Evolutionary conservation across 768 basidiomycete genomes (phyloP).

Genomic region (Rhodotorula taiwanensis): DNA sequence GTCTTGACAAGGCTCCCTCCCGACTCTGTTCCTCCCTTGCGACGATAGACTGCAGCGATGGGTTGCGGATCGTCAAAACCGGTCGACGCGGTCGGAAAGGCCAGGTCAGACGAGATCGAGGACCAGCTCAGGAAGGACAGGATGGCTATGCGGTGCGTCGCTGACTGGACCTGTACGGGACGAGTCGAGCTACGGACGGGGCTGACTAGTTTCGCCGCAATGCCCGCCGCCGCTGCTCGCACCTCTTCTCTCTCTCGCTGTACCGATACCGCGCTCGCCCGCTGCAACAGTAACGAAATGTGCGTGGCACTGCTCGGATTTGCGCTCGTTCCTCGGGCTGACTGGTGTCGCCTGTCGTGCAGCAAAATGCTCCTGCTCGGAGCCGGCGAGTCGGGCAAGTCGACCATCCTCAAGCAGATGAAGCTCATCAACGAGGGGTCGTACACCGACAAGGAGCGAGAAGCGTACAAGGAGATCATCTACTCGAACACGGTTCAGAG

Average conservation of each 20-base stretch:
- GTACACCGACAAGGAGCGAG: constrained; percentile 79
- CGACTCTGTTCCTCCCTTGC: too few species aligned
- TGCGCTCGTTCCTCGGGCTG: background rate
- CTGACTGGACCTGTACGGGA: too few species aligned
- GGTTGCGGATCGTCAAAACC: constrained; percentile 42
- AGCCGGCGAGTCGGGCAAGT: constrained; percentile 95
- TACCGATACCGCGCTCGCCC: constrained; percentile 56
- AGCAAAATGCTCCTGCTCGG: constrained; percentile 87
- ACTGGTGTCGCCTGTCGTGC: background rate
- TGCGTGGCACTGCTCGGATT: background rate
- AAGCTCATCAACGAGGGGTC: constrained; percentile 89
- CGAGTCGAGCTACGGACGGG: background rate
- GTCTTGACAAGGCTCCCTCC: too few species aligned
- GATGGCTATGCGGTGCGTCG: constrained; percentile 51
- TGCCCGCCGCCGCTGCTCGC: background rate
- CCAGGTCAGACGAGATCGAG: constrained; percentile 83
- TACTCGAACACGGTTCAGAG: constrained; percentile 87
- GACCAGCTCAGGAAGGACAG: constrained; percentile 81
- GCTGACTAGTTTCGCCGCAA: background rate
- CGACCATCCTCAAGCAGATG: constrained; percentile 93
- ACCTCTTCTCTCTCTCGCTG: constrained; percentile 36
- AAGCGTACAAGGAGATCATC: constrained; percentile 92
- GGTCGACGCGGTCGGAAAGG: constrained; percentile 39
- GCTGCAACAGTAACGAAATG: constrained; percentile 72
- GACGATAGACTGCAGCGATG: constrained; percentile 29